These are phyloP conservation scores for Citrus inodora DNA, from an alignment of 345 rosid species.

Conservation along the genomic window DNA sequence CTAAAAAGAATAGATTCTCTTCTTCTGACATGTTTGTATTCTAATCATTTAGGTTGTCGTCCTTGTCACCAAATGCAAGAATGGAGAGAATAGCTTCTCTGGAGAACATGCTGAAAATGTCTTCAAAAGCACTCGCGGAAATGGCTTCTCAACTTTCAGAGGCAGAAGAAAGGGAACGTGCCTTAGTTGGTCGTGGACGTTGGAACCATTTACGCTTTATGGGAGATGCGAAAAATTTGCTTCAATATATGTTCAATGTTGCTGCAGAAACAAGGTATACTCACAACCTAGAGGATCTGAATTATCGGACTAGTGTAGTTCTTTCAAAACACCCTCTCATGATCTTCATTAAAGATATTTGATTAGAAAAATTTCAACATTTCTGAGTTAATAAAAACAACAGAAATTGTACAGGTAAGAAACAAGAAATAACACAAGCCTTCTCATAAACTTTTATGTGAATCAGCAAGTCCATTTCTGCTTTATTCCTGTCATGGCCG, in stretches of 20 bases:
- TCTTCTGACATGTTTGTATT: constrained; percentile 25
- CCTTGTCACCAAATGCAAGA: constrained; percentile 65
- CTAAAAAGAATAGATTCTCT: not conserved
- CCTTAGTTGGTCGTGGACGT: constrained; percentile 51
- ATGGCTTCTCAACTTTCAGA: constrained; percentile 88
- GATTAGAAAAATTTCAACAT: too few relatives aligned
- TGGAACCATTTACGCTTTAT: constrained; percentile 67
- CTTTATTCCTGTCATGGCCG: not conserved
- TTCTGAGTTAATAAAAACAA: too few relatives aligned
- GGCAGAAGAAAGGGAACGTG: constrained; percentile 74
- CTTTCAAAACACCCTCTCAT: too few relatives aligned
- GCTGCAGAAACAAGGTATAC: constrained; percentile 64
- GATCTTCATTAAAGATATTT: too few relatives aligned
- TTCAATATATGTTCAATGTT: constrained; percentile 63
- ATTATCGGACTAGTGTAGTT: too few relatives aligned
- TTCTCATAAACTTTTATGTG: not conserved
- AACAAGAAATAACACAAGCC: too few relatives aligned
- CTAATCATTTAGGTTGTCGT: constrained; percentile 29
- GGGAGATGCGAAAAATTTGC: constrained; percentile 73
- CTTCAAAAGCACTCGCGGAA: constrained; percentile 58
- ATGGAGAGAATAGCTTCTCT: constrained; percentile 61
- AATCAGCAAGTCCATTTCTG: not conserved
- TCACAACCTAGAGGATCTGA: constrained; percentile 9
- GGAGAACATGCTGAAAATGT: constrained; percentile 66
- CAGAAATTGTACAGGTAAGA: too few relatives aligned